Base-by-base conservation (phyloP, 805 yeast species). In the Kazachstania bromeliacearum region DNA sequence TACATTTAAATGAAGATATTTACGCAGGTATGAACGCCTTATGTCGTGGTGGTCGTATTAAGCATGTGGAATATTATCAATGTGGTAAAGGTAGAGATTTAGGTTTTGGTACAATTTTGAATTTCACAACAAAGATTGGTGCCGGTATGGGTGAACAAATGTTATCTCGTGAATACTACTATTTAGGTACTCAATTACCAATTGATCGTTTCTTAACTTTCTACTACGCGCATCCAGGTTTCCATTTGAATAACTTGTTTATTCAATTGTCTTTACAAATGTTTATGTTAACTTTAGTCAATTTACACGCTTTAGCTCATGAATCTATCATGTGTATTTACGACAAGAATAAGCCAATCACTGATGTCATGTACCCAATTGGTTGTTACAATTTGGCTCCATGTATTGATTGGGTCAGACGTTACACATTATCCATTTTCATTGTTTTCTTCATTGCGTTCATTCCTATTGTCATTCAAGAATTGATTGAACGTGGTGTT, bases 111-210 rank as follows among this genome's bases (percentile, higher is more conserved):
- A 80, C 92, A 4, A 81, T 82, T 63, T 68, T 81, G 69, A 82
- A 82, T 62, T 82, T 82, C 71, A 81, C 87, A 16, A 81, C 88
- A 28, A 82, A 82, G 63, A 81, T 82, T 71, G 94, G 94, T 62
- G 88, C 92, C 47, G 94, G 94, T 63, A 82, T 82, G 94, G 92
- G 92, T 60, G 94, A 82, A 62, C 94, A 82, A 60, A 79, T 82
- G 78, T 65, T 82, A 42, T 80, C 88, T 19, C 71, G 94, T 64
- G 94, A 82, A 59, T 82, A 82, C 58, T 82, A 77, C 62, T 80
- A 81, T 60, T 60, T 82, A 59, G 85, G 89, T 53, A 78, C 89
- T 26, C 87, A 78, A 54, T 64, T 82, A 44, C 92, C 89, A 30
- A 62, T 82, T 51, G 89, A 82, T 57, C 72, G 89, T 62, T 79